These are phyloP conservation scores for Chrysanthemum seticuspe DNA, from an alignment of 129 eudicot genomes.

Conservation along the genomic window DNA sequence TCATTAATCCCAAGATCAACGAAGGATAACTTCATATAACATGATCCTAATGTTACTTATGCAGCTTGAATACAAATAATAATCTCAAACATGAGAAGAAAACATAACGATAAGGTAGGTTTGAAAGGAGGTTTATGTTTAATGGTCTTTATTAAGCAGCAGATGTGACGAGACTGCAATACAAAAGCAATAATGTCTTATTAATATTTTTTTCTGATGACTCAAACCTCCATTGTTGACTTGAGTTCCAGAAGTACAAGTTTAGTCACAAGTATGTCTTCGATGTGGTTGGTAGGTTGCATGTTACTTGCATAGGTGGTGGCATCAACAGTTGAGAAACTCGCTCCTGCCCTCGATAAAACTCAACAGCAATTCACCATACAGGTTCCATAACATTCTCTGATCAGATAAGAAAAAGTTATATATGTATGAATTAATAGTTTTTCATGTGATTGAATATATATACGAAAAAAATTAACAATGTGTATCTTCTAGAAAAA, in stretches of 20 bases:
- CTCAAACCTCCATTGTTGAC: conserved; percentile 21
- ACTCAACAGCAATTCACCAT: conserved; percentile 37
- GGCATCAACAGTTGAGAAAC: conserved; percentile 26
- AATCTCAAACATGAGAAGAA: conserved; percentile 8
- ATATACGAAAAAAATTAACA: not conserved
- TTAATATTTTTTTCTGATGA: conserved; percentile 24
- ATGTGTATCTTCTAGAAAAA: conserved; percentile 3
- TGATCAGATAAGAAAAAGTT: conserved; percentile 3
- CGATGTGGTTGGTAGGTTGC: conserved; percentile 16
- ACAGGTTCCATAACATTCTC: conserved; percentile 29
- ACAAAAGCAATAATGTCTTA: conserved; percentile 22
- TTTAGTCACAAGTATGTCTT: conserved; percentile 30
- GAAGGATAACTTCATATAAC: too few relatives aligned
- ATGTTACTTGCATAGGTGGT: conserved; percentile 22
- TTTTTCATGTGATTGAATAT: conserved; percentile 4
- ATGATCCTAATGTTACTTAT: too few relatives aligned
- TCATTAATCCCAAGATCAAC: too few relatives aligned
- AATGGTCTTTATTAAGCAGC: not conserved
- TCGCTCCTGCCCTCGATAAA: conserved; percentile 8
- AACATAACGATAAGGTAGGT: conserved; percentile 7
- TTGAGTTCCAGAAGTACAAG: conserved; percentile 27
- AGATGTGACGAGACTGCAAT: not conserved
- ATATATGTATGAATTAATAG: not conserved
- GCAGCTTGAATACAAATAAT: not conserved
- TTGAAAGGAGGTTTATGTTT: conserved; percentile 1